Evolutionary conservation across 257 asterid species (phyloP), one percentile per base, ranked within the genome.

Genomic region (Ligustrum vulgare): DNA sequence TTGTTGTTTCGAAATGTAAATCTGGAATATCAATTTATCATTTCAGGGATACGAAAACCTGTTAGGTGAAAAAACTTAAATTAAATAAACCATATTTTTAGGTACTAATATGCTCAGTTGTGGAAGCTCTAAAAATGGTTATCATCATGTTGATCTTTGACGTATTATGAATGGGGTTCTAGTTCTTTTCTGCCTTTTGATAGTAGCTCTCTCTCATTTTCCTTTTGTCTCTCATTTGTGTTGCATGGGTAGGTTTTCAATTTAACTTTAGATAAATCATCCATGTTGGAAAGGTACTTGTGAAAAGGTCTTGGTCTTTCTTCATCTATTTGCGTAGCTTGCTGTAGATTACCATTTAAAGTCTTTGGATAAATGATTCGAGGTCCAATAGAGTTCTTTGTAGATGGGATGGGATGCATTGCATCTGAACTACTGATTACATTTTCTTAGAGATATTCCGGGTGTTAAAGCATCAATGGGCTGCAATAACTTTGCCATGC

Each of bases 271-370:
- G 65, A 71, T 41, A 28, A 25, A 65, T 16, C 65, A 39, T 45
- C 22, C 49, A 41, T 65, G 32, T 16, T 43, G 18, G n/a, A 16
- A 72, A 22, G 51, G 73, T 67, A 8, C 60, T 68, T 51, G 13
- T 43, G 72, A 49, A 75, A 18, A 67, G 22, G 69, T 15, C 56
- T 47, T 67, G 69, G 68, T 16, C 68, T 22, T 36, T 28, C 66
- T 8, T 58, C 33, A 1, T 35, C 56, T 45, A 5, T 22, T 36
- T 64, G 51, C n/a, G 58, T 72, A 71, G 33, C 18, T 43, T 45
- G 20, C 67, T 22, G 31, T 69, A 75, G 72, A 77, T 74, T 66
- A 22, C 54, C 28, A 35, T 69, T 35, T 67, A 36, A 80, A 31
- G 56, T 76, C 5, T 80, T 31, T 13, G 31, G 67, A 23, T 65